Evolutionary conservation across 2,329 filamentous ascomycete species (phyloP).

Genomic region (Fusarium pilosicola): DNA sequence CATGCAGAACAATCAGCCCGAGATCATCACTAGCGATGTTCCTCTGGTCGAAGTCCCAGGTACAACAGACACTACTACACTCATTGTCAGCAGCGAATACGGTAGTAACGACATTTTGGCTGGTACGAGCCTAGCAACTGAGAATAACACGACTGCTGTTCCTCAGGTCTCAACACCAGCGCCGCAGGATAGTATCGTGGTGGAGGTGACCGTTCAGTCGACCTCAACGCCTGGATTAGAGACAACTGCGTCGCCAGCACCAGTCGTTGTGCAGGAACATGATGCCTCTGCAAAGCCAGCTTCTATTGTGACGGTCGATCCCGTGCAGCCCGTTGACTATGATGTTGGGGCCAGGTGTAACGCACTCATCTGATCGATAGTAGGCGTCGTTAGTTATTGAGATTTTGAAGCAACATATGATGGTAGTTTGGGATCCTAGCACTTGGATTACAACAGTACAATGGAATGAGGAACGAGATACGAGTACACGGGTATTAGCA

Average conservation of each 20-base stretch:
- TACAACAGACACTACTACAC: neutral
- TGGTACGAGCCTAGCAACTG: neutral
- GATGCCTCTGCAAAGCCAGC: neutral
- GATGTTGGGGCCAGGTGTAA: neutral
- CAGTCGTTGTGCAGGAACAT: constrained; percentile 1
- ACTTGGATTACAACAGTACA: neutral
- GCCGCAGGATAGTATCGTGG: neutral
- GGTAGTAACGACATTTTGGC: neutral
- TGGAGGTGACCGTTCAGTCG: neutral
- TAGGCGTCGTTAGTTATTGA: neutral
- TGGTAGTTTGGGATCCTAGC: neutral
- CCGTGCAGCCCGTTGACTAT: neutral
- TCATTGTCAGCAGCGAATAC: neutral
- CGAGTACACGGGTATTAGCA: neutral
- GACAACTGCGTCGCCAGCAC: neutral
- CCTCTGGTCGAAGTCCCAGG: constrained; percentile 11
- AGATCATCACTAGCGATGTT: constrained; percentile 25
- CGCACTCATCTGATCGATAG: neutral
- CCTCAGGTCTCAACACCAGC: neutral
- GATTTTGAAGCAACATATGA: neutral
- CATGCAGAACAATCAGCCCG: constrained; percentile 20
- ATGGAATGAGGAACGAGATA: neutral
- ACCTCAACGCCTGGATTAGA: neutral
- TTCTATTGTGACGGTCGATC: neutral
- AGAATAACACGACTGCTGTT: neutral